Evolutionary conservation across 768 basidiomycete species (phyloP), one percentile per base, ranked within the genome.

Genomic region (Strobilomyces confusus): DNA sequence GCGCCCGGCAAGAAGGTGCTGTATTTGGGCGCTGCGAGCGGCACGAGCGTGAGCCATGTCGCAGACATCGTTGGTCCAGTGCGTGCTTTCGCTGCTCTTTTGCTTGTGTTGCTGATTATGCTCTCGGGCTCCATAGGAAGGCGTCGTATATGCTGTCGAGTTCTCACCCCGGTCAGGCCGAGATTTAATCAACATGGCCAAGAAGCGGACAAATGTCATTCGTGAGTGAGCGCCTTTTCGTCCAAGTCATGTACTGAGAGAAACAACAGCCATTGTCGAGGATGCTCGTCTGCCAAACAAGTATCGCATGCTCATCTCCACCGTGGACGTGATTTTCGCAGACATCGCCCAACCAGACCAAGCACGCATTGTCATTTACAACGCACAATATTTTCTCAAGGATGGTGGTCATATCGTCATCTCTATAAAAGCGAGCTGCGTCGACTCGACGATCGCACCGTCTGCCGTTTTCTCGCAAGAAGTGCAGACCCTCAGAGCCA

Each of bases 261-360:
- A 23, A 46, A 47, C 20, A 60, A 5, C 49, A 93, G 90, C 95
- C 37, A 99, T 99, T 67, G 81, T 99, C 45, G 97, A 98, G 71
- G 97, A 99, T 66, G 97, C 97, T 22, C 93, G 97, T 57, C 76
- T 92, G 68, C 97, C 97, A 14, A 91, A 92, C 76, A 91, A 86
- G 75, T 98, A 99, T 78, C 86, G 95, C 60, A 98, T 98, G 89
- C 86, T 98, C 26, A 76, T 99, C 55, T 88, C 92, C 49, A 81
- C 92, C 49, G 95, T 98, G 52, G 97, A 99, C 62, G 94, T 95
- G 58, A 89, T 99, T 69, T 99, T 99, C 63, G 94, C 97, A 52
- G 97, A 99, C 71, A 85, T 99, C 45, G 97, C 97, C 1, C 97
- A 99, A 69, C 95, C 95, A 41, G 95, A 99, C 73, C 97, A 99